phyloP scores from a whole-genome alignment of 805 yeast species.

The Kuraishia ogatae region DNA sequence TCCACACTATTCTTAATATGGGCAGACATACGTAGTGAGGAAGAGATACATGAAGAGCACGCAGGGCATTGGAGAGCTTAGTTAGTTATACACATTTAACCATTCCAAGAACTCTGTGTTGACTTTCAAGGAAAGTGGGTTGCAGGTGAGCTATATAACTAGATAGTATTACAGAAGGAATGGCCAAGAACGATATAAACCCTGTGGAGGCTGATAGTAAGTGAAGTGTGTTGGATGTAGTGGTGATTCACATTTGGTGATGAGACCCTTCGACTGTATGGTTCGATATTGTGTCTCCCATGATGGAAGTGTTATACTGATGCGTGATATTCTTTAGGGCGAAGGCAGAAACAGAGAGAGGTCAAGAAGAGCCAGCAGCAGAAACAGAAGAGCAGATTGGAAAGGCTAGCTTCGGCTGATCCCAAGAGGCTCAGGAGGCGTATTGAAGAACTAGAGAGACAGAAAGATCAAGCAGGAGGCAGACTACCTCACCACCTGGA shows the following conservation, averaged over 20 bases:
- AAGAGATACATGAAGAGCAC: no score
- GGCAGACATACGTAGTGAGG: background rate
- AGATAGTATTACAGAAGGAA: background rate
- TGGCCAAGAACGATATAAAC: slow-evolving; percentile 11
- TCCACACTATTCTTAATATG: background rate
- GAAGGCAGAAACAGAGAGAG: slow-evolving; percentile 14
- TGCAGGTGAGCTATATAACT: no score
- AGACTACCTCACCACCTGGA: slow-evolving; percentile 24
- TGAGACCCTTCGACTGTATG: no score
- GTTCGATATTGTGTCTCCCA: no score
- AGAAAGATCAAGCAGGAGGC: slow-evolving; percentile 25
- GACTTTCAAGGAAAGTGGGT: no score
- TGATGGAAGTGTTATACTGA: no score
- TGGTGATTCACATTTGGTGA: background rate
- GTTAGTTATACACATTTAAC: background rate
- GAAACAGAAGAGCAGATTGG: slow-evolving; percentile 12
- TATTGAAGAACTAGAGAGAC: slow-evolving; percentile 16
- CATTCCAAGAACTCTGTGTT: background rate
- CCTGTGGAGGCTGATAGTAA: slow-evolving; percentile 14
- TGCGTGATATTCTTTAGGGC: slow-evolving; percentile 3
- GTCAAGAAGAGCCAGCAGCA: slow-evolving; percentile 16
- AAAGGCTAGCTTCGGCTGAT: slow-evolving; percentile 15
- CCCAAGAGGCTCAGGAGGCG: slow-evolving; percentile 12
- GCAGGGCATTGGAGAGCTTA: no score
- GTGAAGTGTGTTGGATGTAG: slow-evolving; percentile 4